phyloP scores from a whole-genome alignment of 2,329 filamentous ascomycete genomes.

The Aureobasidium melanogenum region DNA sequence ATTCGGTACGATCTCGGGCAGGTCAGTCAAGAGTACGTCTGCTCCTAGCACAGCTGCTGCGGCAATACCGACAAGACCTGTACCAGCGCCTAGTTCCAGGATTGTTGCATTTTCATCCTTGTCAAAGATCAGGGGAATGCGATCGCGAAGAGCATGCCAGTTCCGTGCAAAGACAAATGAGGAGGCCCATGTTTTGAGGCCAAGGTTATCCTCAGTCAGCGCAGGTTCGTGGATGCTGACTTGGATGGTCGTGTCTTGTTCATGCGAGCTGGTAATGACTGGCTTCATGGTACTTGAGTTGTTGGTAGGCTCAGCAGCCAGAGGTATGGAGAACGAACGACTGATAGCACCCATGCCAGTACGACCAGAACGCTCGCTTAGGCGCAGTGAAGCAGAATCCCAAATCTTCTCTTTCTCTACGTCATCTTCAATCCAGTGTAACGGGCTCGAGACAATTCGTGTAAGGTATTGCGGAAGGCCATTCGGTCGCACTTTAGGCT shows the following conservation, averaged over 20 bases:
- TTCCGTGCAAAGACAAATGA: conserved; percentile 76
- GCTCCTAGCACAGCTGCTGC: conserved; percentile 63
- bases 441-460: conserved; percentile 56
- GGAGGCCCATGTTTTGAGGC: conserved; percentile 92
- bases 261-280: conserved; percentile 13
- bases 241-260: conserved; percentile 36
- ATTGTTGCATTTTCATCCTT: conserved; percentile 23
- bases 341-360: conserved; percentile 56
- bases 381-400: conserved; percentile 67
- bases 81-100: conserved; percentile 82
- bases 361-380: conserved; percentile 80
- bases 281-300: conserved; percentile 7
- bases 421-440: conserved; percentile 61
- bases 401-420: conserved; percentile 61
- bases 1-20: conserved; percentile 76
- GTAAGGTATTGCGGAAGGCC: conserved; percentile 58
- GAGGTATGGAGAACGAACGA: conserved; percentile 48
- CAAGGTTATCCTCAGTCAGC: conserved; percentile 77
- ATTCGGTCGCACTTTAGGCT: conserved; percentile 37
- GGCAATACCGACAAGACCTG: conserved; percentile 80
- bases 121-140: neutral
- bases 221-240: conserved; percentile 77
- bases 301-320: conserved; percentile 11
- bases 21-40: conserved; percentile 67
- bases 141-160: conserved; percentile 37